These are phyloP conservation scores for Ogataea ramenticola DNA, from an alignment of 805 yeast species.

Conservation along the genomic window DNA sequence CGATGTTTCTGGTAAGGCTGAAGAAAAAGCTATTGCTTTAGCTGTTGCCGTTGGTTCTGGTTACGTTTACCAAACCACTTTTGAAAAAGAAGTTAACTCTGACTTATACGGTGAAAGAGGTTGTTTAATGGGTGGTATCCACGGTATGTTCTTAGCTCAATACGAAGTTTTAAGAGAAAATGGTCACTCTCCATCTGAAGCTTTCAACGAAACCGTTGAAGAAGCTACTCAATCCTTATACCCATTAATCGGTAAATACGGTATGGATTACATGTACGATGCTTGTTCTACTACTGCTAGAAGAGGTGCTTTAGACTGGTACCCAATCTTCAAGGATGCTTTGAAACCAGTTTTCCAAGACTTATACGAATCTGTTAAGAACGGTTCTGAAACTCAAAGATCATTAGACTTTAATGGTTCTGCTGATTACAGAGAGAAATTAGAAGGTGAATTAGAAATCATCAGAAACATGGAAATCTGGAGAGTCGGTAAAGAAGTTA, in stretches of 20 bases:
- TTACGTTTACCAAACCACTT: slow-evolving; percentile 99
- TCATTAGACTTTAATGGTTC: slow-evolving; percentile 98
- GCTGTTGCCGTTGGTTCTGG: slow-evolving; percentile 99
- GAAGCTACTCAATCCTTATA: slow-evolving; percentile 99
- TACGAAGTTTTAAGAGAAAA: slow-evolving; percentile 99
- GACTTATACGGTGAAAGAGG: slow-evolving; percentile 99
- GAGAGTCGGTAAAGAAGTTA: slow-evolving; percentile 99
- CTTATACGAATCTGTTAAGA: slow-evolving; percentile 88
- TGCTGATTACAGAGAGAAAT: slow-evolving; percentile 94
- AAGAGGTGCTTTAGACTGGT: slow-evolving; percentile 99
- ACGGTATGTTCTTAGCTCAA: slow-evolving; percentile 99
- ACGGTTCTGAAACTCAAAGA: slow-evolving; percentile 97
- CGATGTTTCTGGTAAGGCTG: slow-evolving; percentile 98
- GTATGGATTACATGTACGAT: slow-evolving; percentile 99
- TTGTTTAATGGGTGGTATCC: slow-evolving; percentile 99
- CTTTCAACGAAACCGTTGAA: slow-evolving; percentile 99
- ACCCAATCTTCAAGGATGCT: slow-evolving; percentile 97
- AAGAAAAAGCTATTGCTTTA: slow-evolving; percentile 96
- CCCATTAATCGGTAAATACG: slow-evolving; percentile 98
- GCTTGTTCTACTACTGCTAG: slow-evolving; percentile 99
- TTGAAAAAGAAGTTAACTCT: slow-evolving; percentile 98
- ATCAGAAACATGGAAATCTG: slow-evolving; percentile 99
- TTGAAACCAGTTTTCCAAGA: slow-evolving; percentile 97
- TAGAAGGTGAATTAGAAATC: slow-evolving; percentile 85
- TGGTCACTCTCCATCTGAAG: slow-evolving; percentile 99